These are phyloP conservation scores for Bonnemaisonia californica DNA, from an alignment of 31 red algal genomes.

Conservation along the genomic window DNA sequence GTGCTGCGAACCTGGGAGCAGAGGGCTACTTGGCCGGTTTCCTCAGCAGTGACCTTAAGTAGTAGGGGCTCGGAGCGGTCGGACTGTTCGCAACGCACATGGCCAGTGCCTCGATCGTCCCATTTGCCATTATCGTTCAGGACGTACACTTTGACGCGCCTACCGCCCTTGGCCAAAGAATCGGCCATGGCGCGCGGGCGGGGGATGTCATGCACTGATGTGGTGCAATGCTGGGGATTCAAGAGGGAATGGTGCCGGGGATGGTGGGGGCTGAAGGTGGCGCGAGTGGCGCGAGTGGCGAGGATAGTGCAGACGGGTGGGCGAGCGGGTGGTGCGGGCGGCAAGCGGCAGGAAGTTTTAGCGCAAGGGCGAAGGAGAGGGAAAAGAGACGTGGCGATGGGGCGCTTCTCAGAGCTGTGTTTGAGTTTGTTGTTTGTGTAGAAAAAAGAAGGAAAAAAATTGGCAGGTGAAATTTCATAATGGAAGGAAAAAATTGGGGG, in stretches of 20 bases:
- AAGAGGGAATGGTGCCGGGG: neutral
- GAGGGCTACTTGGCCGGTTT: slow-evolving; percentile 18
- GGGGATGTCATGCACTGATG: slow-evolving; percentile 32
- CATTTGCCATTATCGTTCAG: slow-evolving; percentile 48
- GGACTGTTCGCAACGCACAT: slow-evolving; percentile 38
- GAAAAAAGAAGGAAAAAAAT: slow-evolving; percentile 16
- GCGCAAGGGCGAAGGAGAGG: neutral
- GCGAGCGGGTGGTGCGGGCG: neutral
- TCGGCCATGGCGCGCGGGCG: slow-evolving; percentile 31
- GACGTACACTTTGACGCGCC: slow-evolving; percentile 64
- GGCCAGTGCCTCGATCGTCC: slow-evolving; percentile 64
- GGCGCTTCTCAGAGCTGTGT: neutral
- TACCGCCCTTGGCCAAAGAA: slow-evolving; percentile 19
- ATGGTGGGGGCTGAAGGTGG: neutral
- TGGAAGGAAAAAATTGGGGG: too few relatives aligned
- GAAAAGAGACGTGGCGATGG: slow-evolving; percentile 3
- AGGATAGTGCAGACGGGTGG: neutral
- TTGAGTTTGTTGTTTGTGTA: too few relatives aligned
- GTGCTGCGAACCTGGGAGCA: slow-evolving; percentile 20
- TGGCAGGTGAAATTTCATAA: too few relatives aligned
- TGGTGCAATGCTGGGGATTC: neutral
- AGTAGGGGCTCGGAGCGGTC: slow-evolving; percentile 17
- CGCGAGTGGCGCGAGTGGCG: neutral
- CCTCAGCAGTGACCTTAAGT: slow-evolving; percentile 38
- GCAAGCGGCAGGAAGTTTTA: neutral